phyloP scores from a whole-genome alignment of 1,284 basidiomycete species.

The Pseudozyma pruni region DNA sequence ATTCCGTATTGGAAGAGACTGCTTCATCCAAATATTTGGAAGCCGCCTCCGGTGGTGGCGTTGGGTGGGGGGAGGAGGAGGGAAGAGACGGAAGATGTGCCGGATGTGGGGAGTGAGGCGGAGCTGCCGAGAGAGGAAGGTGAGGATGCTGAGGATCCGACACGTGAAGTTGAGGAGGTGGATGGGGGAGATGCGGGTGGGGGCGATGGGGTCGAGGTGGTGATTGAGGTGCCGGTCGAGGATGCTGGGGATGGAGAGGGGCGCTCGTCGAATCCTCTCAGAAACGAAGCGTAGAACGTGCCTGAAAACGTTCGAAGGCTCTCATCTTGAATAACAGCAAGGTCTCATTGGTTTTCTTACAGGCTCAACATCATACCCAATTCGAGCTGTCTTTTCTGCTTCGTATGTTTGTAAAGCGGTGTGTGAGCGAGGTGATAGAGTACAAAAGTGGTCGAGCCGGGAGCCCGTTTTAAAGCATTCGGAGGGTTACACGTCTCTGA shows the following conservation, averaged over 20 bases:
- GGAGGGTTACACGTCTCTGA: no score
- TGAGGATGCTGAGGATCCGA: conserved; percentile 12
- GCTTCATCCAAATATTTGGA: conserved; percentile 47
- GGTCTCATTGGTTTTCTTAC: no score
- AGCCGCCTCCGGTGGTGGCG: conserved; percentile 10
- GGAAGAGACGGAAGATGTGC: conserved; percentile 42
- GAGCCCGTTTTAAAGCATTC: background rate
- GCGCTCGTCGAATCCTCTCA: conserved; percentile 19
- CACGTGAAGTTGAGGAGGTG: conserved; percentile 3
- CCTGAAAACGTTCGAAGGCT: no score
- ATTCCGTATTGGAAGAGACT: conserved; percentile 53
- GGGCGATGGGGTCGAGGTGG: conserved; percentile 12
- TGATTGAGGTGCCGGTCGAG: background rate
- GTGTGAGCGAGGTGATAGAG: background rate
- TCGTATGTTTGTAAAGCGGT: background rate
- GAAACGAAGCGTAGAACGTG: no score
- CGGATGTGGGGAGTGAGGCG: conserved; percentile 7
- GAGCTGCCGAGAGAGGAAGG: background rate
- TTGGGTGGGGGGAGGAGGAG: conserved; percentile 1
- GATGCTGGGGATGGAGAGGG: background rate
- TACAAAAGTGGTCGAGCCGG: background rate
- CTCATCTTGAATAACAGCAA: no score
- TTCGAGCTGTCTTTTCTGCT: no score
- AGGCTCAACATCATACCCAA: no score
- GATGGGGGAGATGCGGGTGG: background rate